phyloP scores from a whole-genome alignment of 306 rosid species.

The Acacia confusa region DNA sequence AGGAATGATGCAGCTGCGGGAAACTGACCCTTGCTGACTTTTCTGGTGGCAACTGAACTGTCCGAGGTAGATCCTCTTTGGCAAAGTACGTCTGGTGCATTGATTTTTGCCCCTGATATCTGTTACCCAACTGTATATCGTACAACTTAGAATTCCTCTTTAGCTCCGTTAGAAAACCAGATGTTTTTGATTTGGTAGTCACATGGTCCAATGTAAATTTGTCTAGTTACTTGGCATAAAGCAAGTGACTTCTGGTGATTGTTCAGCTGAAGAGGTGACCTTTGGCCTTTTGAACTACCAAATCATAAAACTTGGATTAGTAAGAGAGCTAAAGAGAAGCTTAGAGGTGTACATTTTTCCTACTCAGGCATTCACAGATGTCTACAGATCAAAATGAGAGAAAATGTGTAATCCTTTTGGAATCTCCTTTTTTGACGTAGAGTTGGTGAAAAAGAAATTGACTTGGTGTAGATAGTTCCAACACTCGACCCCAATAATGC shows the following conservation, averaged over 20 bases:
- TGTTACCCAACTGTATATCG: background rate
- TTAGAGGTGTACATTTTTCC: background rate
- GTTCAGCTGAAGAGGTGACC: background rate
- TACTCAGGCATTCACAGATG: background rate
- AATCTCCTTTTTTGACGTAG: background rate
- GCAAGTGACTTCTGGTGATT: background rate
- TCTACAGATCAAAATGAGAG: background rate
- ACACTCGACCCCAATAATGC: background rate
- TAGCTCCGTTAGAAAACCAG: background rate
- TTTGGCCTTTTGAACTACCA: background rate
- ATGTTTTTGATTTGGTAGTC: background rate
- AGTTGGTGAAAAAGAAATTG: slow-evolving; percentile 30
- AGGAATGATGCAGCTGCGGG: slow-evolving; percentile 67
- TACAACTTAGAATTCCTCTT: background rate
- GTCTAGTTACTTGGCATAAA: background rate
- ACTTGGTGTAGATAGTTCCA: slow-evolving; percentile 22
- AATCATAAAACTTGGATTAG: background rate
- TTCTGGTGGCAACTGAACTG: background rate
- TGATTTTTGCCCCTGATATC: background rate
- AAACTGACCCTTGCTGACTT: slow-evolving; percentile 42
- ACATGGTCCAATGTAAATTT: background rate
- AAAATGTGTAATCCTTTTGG: background rate
- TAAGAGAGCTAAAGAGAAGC: background rate
- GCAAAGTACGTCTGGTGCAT: background rate
- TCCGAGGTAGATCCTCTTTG: background rate